Evolutionary conservation across 2,329 filamentous ascomycete genomes (phyloP), one percentile per base, ranked within the genome.

Genomic region (Aaosphaeria arxii): DNA sequence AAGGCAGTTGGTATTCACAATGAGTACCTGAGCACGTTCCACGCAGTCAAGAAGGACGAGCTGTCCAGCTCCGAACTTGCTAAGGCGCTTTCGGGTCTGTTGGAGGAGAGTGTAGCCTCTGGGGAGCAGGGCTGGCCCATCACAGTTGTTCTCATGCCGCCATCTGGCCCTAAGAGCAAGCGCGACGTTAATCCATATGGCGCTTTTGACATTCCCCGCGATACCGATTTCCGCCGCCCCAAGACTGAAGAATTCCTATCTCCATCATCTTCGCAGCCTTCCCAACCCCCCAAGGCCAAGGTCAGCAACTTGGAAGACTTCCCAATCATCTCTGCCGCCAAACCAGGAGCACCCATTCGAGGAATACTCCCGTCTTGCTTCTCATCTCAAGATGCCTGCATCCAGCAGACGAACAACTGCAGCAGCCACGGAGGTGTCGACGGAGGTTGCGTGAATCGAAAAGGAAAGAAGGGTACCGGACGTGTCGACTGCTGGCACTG

Each of bases 281-380:
- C 64, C 5, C 58, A 57, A 28, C 48, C 53, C 11, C 39, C 39
- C 11, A 62, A 53, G 9, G 41, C 52, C 6, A 55, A 56, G 13
- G 50, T 61, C 42, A 41, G 62, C 5, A 52, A 63, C 42, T 55
- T 63, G 1, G 62, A 69, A 42, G 51, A 67, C 53, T 63, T 64
- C 50, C 58, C 58, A 53, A 29, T 56, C 46, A 47, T 64, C 49
- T 57, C 56, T 43, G n/a, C 43, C 33, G 44, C 54, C 38, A 47
- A 58, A 43, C 58, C 58, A 40, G n/a, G n/a, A n/a, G n/a, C 7
- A n/a, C 33, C 33, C 9, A 71, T 76, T 29, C 63, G 71, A 31
- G 77, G 78, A 46, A 74, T 82, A 28, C 77, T 91, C 42, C 86
- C 88, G 5, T 72, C 83, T 41, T 97, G 92, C 79, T 92, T 95